A percentile compares a stretch with the other conserved stretches of the same genome.
Conservation (phyloP, 2,329 filamentous ascomycete species). For the Fusarium nelsonii region DNA sequence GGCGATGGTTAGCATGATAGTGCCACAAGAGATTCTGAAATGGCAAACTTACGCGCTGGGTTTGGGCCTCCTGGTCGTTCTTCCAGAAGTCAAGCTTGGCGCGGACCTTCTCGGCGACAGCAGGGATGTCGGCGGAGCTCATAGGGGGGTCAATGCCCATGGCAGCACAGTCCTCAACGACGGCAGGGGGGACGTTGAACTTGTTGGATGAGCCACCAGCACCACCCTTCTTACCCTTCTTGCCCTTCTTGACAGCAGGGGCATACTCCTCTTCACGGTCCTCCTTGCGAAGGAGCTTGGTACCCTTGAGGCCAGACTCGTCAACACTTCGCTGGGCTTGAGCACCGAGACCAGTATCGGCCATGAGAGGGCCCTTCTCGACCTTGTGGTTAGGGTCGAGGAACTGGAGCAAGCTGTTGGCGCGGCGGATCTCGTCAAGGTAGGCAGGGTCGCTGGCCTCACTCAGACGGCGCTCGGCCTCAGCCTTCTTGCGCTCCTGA, state of each 20-base stretch:
- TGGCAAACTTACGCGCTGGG: constrained; percentile 78
- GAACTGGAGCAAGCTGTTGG: constrained; percentile 88
- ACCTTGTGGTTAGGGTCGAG: constrained; percentile 81
- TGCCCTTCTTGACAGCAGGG: constrained; percentile 84
- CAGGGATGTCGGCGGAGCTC: constrained; percentile 83
- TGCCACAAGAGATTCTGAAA: neutral
- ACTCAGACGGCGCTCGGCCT: constrained; percentile 80
- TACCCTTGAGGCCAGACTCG: constrained; percentile 85
- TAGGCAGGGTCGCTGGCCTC: constrained; percentile 90
- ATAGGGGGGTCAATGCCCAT: constrained; percentile 90
- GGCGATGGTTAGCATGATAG: constrained; percentile 47
- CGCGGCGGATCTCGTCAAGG: constrained; percentile 90
- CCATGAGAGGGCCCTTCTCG: constrained; percentile 75
- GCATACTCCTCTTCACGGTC: constrained; percentile 90
- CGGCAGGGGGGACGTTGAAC: constrained; percentile 89
- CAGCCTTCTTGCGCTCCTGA: constrained; percentile 79
- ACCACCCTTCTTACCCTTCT: constrained; percentile 79
- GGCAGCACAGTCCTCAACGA: constrained; percentile 90
- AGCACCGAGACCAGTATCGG: constrained; percentile 80
- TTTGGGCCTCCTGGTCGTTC: constrained; percentile 88
- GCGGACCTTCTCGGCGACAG: constrained; percentile 87
- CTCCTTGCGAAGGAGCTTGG: constrained; percentile 85
- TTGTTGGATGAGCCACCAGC: constrained; percentile 63
- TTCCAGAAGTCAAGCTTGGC: constrained; percentile 94
- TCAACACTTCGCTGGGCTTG: constrained; percentile 87